These are phyloP conservation scores for Aspergillus piperis DNA, from an alignment of 2,329 filamentous ascomycete species.

Conservation along the genomic window DNA sequence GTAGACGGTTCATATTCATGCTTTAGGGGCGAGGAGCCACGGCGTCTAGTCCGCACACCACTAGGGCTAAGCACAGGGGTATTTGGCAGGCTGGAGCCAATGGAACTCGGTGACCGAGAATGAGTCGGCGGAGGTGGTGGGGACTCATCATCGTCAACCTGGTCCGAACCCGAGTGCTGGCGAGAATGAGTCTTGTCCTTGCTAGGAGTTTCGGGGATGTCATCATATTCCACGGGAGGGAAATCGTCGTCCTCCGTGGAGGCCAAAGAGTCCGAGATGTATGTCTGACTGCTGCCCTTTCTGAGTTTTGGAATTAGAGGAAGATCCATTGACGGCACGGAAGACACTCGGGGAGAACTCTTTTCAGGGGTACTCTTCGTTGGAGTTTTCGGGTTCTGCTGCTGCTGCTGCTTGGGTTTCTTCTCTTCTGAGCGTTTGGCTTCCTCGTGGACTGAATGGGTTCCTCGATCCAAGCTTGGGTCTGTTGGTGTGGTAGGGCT, in stretches of 20 bases:
- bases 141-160: slow-evolving; percentile 30
- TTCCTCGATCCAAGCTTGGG: slow-evolving; percentile 23
- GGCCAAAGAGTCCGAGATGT: slow-evolving; percentile 27
- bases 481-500: slow-evolving; percentile 28
- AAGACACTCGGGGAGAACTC: slow-evolving; percentile 46
- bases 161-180: slow-evolving; percentile 29
- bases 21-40: slow-evolving; percentile 89
- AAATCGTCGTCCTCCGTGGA: slow-evolving; percentile 33
- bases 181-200: slow-evolving; percentile 29
- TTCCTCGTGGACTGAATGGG: slow-evolving; percentile 15
- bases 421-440: slow-evolving; percentile 14
- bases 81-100: slow-evolving; percentile 46
- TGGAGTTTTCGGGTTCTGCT: slow-evolving; percentile 27
- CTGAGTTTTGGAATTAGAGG: slow-evolving; percentile 48
- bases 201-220: slow-evolving; percentile 27
- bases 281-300: slow-evolving; percentile 39
- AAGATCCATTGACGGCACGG: slow-evolving; percentile 48
- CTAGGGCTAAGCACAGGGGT: slow-evolving; percentile 53
- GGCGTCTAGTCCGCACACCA: slow-evolving; percentile 57
- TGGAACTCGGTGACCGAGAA: slow-evolving; percentile 55
- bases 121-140: slow-evolving; percentile 48
- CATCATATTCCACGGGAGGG: slow-evolving; percentile 23
- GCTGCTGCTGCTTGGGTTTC: slow-evolving; percentile 17
- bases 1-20: slow-evolving; percentile 93
- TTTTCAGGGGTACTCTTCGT: slow-evolving; percentile 29